Percentiles rank a stretch among this genome's conserved stretches.
phyloP scores from a whole-genome alignment of 495 filamentous ascomycete genomes.

The Daldinia loculata region DNA sequence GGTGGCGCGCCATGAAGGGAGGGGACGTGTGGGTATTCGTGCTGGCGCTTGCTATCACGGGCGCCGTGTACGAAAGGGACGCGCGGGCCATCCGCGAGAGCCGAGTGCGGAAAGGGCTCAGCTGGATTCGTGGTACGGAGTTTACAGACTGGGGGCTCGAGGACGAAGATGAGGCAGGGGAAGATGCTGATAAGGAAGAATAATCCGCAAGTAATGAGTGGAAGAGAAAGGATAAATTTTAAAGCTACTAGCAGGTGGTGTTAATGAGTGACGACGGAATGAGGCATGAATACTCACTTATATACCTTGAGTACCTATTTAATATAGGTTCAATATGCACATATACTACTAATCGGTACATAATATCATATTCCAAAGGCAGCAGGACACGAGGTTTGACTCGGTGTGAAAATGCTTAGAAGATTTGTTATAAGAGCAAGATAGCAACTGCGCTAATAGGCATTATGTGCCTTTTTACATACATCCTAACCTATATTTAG shows the following conservation, averaged over 20 bases:
- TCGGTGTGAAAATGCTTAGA: not conserved
- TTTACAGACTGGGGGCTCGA: constrained; percentile 59
- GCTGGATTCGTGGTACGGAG: constrained; percentile 72
- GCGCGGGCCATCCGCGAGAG: constrained; percentile 72
- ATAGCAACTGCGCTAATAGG: no score
- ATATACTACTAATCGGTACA: constrained; percentile 2
- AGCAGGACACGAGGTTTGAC: not conserved
- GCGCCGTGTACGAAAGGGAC: constrained; percentile 77
- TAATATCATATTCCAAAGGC: not conserved
- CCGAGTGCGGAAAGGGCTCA: constrained; percentile 74
- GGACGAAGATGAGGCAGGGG: constrained; percentile 43
- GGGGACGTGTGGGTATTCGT: constrained; percentile 88
- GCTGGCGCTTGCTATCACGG: constrained; percentile 75
- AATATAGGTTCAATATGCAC: not conserved
- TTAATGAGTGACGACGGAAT: not conserved
- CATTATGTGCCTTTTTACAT: no score
- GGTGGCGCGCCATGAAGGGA: constrained; percentile 80
- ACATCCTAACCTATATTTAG: not conserved
- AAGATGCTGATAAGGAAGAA: constrained; percentile 34
- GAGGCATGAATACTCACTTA: not conserved
- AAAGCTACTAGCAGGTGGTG: not conserved
- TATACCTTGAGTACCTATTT: not conserved
- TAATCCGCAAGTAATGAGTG: constrained; percentile 4
- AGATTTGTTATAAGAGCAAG: not conserved
- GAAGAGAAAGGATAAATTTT: not conserved